Evolutionary conservation across 163 green algal genomes (phyloP), one percentile per base, ranked within the genome.

Genomic region (Prototheca wickerhamii): DNA sequence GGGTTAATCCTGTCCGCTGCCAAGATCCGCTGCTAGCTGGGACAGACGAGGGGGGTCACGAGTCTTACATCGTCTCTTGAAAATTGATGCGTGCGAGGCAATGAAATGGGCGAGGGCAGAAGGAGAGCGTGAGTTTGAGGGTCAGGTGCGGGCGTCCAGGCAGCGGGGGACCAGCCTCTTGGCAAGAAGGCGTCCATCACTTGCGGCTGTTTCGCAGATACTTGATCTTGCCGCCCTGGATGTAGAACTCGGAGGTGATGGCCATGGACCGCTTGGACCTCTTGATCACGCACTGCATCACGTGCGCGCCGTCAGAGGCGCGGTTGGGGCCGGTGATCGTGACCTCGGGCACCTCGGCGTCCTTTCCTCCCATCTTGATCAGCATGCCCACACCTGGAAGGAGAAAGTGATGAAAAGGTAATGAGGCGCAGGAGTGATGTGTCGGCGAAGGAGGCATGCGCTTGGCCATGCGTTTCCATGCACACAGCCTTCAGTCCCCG

Each of bases 321-420:
- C 28, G 28, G 0, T 17, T 8, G 6, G 53, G 28, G 10, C 30
- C 53, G 12, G 18, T 25, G 12, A 60, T 21, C 20, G 28, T 37
- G 12, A 60, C 30, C 26, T 60, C 53, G 18, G 55, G 55, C 4
- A 49, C 15, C 6, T 61, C 55, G 4, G 12, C 32, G 15, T 30
- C 34, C 51, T 58, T 64, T 40, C 64, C 29, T 33, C 50, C 26
- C 29, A 70, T 21, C 55, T 64, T 70, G 25, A 55, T 44, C 1
- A 70, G 54, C 54, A 70, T 64, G 4, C 40, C 55, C 6, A 70
- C 54, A 59, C 64, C 64, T 70, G 44, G 37, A 44, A 21, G 37
- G 15, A 44, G 37, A 44, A 44, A 44, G 12, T 49, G 10, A 54
- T 54, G 6, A 28, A 54, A 44, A 15, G 37, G 10, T 21, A 44